Evolutionary conservation across 352 stramenopile species (phyloP).

Genomic region (Phytophthora macrochlamydospora): DNA sequence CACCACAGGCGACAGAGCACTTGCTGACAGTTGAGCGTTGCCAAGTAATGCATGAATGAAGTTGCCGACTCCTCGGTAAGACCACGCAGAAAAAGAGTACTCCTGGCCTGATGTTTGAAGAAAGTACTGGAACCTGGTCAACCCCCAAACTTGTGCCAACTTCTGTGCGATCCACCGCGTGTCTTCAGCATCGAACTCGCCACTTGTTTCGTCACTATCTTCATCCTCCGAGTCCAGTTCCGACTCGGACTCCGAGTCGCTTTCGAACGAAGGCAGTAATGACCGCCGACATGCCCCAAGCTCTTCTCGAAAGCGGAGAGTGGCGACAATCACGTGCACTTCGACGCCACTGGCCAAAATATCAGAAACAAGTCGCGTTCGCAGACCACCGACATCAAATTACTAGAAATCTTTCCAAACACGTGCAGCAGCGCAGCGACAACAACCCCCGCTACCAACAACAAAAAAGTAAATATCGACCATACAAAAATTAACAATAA

Average conservation of each 20-base stretch:
- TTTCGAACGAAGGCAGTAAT: slow-evolving; percentile 49
- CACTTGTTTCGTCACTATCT: slow-evolving; percentile 21
- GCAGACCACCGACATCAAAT: slow-evolving; percentile 1
- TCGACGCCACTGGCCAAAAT: slow-evolving; percentile 42
- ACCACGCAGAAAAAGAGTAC: slow-evolving; percentile 68
- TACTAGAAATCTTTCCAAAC: slow-evolving; percentile 23
- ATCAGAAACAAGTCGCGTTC: slow-evolving; percentile 29
- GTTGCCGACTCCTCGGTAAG: slow-evolving; percentile 43
- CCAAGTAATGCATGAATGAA: slow-evolving; percentile 44
- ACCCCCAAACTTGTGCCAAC: slow-evolving; percentile 31
- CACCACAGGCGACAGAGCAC: slow-evolving; percentile 26
- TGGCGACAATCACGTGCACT: slow-evolving; percentile 46
- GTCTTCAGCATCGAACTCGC: slow-evolving; percentile 28
- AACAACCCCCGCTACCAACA: slow-evolving; percentile 27
- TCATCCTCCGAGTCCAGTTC: slow-evolving; percentile 35
- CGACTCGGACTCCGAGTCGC: slow-evolving; percentile 34
- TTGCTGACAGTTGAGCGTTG: slow-evolving; percentile 9
- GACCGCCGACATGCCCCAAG: slow-evolving; percentile 36
- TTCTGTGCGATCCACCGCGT: slow-evolving; percentile 40
- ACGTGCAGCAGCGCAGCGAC: slow-evolving; percentile 48
- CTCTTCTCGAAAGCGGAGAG: slow-evolving; percentile 64
- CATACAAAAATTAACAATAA: not conserved
- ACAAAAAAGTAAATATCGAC: not conserved
- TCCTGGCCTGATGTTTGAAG: slow-evolving; percentile 51
- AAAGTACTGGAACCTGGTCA: slow-evolving; percentile 59